A percentile compares a stretch with the other conserved stretches of the same genome.
Evolutionary conservation across 495 filamentous ascomycete genomes (phyloP).

Genomic region (Tuber brumale): DNA sequence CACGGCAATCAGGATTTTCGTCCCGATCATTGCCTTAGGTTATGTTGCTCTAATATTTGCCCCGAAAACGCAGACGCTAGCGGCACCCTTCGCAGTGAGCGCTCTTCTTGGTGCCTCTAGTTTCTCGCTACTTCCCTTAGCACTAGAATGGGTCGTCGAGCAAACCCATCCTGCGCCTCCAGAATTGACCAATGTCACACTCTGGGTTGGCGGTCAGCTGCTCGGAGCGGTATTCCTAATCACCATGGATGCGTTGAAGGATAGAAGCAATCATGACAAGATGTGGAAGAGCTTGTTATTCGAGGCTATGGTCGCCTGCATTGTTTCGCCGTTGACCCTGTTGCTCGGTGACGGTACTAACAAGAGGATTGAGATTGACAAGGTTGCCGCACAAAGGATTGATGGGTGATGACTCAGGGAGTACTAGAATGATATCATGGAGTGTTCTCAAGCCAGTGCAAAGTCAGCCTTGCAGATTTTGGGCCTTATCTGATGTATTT

Average conservation of each 20-base stretch:
- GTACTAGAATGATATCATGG: neutral
- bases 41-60: conserved; percentile 80
- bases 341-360: conserved; percentile 55
- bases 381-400: neutral
- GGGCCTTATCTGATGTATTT: neutral
- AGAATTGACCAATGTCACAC: conserved; percentile 72
- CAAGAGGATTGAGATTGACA: conserved; percentile 57
- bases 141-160: conserved; percentile 79
- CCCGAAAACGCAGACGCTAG: conserved; percentile 60
- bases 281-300: conserved; percentile 60
- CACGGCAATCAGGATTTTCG: conserved; percentile 62
- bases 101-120: conserved; percentile 68
- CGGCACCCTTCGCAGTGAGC: conserved; percentile 63
- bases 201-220: conserved; percentile 76
- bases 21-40: conserved; percentile 64
- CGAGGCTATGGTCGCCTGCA: conserved; percentile 61
- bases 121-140: conserved; percentile 78
- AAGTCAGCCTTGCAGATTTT: neutral
- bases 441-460: neutral
- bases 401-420: neutral
- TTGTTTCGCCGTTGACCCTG: conserved; percentile 60
- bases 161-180: conserved; percentile 81
- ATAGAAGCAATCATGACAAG: conserved; percentile 42
- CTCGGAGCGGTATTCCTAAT: conserved; percentile 79
- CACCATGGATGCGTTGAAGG: conserved; percentile 71